Evolutionary conservation across 768 basidiomycete species (phyloP), one percentile per base, ranked within the genome.

Genomic region (Amanita inopinata): DNA sequence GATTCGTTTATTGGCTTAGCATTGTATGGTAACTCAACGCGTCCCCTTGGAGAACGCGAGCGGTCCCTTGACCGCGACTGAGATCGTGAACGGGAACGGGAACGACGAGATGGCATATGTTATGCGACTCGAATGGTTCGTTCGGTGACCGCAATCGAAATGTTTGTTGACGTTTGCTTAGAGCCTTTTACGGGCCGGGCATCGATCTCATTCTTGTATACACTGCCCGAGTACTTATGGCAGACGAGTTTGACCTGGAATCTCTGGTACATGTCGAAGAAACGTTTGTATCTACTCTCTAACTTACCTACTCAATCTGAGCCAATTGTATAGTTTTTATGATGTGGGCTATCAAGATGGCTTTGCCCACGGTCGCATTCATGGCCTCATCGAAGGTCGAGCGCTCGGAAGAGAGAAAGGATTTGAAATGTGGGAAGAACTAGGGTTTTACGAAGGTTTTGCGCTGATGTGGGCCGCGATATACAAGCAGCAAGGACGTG

Each of bases 391-490:
- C 47, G 91, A 99, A 59, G 94, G 94, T 6, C 71, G 91, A 10
- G 83, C 84, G 0, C 70, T 97, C 12, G 94, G 92, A 1, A 72
- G 80, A 42, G 83, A 90, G 52, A 92, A 94, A 52, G 88, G 86
- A 0, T 97, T 81, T 59, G 92, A 94, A 61, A 80, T 96, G 62
- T 97, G 92, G 91, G 93, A 97, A 59, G 94, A 99, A 59, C 73
- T 99, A 9, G 92, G 88, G 1, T 97, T 82, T 53, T 93, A 93
- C 57, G 76, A 93, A 52, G 94, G 92, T 4, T 83, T 84, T 51
- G 89, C 89, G 2, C 48, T 53, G 42, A 73, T 79, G 43, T 96
- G 88, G 87, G 59, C 64, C 46, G 66, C 66, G 1, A 61, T 86
- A 40, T 64, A 65, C 31, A 52, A 60, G 15, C 61, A 60, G 40